A percentile compares a stretch with the other conserved stretches of the same genome.
Evolutionary conservation across 2,329 filamentous ascomycete genomes (phyloP).

Genomic region (Pleomassaria siparia): DNA sequence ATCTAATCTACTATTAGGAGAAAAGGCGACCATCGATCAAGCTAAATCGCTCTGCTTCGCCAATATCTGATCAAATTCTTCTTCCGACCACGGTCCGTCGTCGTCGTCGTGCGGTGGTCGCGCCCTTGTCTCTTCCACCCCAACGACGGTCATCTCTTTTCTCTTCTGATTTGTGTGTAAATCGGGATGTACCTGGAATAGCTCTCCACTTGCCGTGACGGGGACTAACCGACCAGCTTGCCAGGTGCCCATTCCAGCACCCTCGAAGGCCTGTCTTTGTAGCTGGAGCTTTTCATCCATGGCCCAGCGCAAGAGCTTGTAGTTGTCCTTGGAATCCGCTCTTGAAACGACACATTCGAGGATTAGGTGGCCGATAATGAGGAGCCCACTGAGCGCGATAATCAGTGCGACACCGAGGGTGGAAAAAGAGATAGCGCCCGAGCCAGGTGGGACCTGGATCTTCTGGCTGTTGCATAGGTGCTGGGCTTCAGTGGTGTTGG

Average conservation of each 20-base stretch:
- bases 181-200: too few relatives aligned
- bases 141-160: background rate
- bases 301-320: constrained; percentile 8
- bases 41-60: too few relatives aligned
- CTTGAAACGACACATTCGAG: constrained; percentile 7
- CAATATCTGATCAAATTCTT: too few relatives aligned
- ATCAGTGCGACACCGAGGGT: constrained; percentile 11
- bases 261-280: constrained; percentile 9
- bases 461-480: constrained; percentile 7
- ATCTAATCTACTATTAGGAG: too few relatives aligned
- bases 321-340: constrained; percentile 2
- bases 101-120: too few relatives aligned
- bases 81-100: too few relatives aligned
- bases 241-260: constrained; percentile 7
- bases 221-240: constrained; percentile 5
- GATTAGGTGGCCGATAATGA: background rate
- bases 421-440: constrained; percentile 8
- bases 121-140: too few relatives aligned
- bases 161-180: too few relatives aligned
- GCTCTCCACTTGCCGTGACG: background rate
- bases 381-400: constrained; percentile 2
- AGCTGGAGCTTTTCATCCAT: constrained; percentile 13
- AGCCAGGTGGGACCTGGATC: constrained; percentile 6
- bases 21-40: too few relatives aligned
- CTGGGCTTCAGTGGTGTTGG: constrained; percentile 1